Base-by-base conservation (phyloP, 441 rosid species). In the Eruca vesicaria region DNA sequence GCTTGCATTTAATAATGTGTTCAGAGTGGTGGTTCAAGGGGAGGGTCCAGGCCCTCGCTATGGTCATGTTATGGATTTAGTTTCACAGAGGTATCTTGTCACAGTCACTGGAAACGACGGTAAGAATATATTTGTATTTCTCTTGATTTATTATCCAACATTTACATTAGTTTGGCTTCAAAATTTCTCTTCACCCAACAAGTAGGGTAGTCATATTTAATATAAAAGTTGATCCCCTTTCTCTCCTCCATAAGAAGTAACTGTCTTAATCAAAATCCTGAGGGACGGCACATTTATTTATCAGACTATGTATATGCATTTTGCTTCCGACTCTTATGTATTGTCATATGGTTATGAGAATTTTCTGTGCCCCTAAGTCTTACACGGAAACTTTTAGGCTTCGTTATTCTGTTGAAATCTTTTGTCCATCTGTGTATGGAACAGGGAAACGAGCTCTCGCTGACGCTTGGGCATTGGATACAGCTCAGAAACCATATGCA, bases 21-120 rank as follows among this genome's bases (percentile, higher is more conserved):
- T 70, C 77, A 96, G 99, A 80, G 97, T 96, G 80, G 98, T 96
- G 58, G 99, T 96, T 66, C 98, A 90, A 89, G 99, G 99, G 63
- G 94, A 88, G 82, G 99, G 99, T 68, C 98, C 98, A 32, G 98
- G 98, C 38, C 99, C 99, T 81, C 96, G 98, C 23, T 96, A 96
- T 72, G 99, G 99, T 67, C 99, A 96, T 85, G 99, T 84, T 10
- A 93, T 96, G 94, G 99, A 96, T 80, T 89, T 96, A 86, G 97
- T 96, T 75, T 91, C 89, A 41, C 98, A 93, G 58, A 84, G 99
- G 82, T 96, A 91, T 84, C 91, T 96, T 66, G 98, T 96, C 35
- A 87, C 92, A 18, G 97, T 96, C 86, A 93, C 92, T 53, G 98
- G 99, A 70, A 93, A 96, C 85, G 99, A 96, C 73, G 99, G 99